Percentiles rank a stretch among this genome's conserved stretches.
Conservation (phyloP, 345 rosid species). For the Eucalyptus viminalis region DNA sequence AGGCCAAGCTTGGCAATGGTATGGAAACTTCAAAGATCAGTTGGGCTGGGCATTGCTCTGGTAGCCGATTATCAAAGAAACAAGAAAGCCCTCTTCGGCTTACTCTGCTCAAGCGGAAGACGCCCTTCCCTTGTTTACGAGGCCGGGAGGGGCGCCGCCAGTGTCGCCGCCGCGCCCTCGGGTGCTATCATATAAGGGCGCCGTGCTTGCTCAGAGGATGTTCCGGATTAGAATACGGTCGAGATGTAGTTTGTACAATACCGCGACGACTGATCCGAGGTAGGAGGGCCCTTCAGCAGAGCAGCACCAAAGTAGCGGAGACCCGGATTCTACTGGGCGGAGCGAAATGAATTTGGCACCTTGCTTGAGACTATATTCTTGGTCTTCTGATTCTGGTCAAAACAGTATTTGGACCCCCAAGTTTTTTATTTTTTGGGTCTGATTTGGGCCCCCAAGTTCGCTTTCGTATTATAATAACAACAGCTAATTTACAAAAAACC, state of each 20-base stretch:
- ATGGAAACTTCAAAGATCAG: neutral
- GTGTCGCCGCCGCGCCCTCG: neutral
- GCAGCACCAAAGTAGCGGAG: neutral
- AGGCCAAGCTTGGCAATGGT: neutral
- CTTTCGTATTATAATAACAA: neutral
- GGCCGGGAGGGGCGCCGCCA: neutral
- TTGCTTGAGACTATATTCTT: neutral
- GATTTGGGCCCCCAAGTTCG: neutral
- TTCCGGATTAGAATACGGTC: neutral
- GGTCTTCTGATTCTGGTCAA: neutral
- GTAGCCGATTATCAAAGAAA: neutral
- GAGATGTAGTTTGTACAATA: neutral
- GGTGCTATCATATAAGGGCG: neutral
- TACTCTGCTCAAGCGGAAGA: neutral
- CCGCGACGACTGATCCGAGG: neutral
- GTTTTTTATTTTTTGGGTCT: too few species aligned
- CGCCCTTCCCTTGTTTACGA: neutral
- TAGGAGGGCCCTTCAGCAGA: neutral
- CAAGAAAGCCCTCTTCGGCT: neutral
- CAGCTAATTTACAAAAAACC: too few species aligned
- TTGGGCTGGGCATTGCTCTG: neutral
- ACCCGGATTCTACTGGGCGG: too few species aligned
- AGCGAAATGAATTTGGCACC: neutral
- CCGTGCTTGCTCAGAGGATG: fast-evolving
- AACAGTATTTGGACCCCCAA: neutral